phyloP scores from a whole-genome alignment of 139 green algal species.

The Tetraselmis chui region DNA sequence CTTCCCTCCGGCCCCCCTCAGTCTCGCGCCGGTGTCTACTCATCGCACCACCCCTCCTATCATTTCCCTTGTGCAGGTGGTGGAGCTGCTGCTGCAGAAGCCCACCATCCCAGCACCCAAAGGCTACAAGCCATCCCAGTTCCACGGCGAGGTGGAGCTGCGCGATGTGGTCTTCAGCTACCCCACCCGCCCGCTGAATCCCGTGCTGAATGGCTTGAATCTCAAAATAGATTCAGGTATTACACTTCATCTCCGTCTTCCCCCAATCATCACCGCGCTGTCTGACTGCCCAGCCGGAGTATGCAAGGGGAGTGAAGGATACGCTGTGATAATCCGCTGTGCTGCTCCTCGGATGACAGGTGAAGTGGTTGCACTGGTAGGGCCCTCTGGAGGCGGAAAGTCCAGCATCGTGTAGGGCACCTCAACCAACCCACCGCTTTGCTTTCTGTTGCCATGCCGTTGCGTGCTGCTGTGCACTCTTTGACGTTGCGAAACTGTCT shows the following conservation, averaged over 20 bases:
- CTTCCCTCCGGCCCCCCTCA: too few relatives aligned
- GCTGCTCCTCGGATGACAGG: conserved; percentile 24
- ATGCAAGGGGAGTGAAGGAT: too few relatives aligned
- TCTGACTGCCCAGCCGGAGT: too few relatives aligned
- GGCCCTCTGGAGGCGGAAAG: conserved; percentile 77
- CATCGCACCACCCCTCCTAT: too few relatives aligned
- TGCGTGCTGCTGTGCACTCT: too few relatives aligned
- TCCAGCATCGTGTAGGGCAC: conserved; percentile 54
- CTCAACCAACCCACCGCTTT: too few relatives aligned
- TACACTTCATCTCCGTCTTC: too few relatives aligned
- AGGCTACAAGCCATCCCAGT: conserved; percentile 13
- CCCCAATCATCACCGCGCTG: too few relatives aligned
- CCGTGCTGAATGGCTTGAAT: conserved; percentile 52
- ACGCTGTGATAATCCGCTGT: too few relatives aligned
- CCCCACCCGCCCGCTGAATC: conserved; percentile 48
- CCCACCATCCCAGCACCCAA: conserved; percentile 7
- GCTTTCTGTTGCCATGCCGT: too few relatives aligned
- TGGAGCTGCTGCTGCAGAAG: conserved; percentile 37
- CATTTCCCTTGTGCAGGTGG: conserved; percentile 35
- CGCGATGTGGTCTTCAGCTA: conserved; percentile 73
- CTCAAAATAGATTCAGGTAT: conserved; percentile 51
- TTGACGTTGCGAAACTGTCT: too few relatives aligned
- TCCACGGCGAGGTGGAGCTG: conserved; percentile 54
- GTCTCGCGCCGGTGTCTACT: too few relatives aligned
- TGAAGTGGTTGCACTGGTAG: conserved; percentile 78